Evolutionary conservation across 1,284 basidiomycete genomes (phyloP), one percentile per base, ranked within the genome.

Genomic region (Ganoderma lucidum): DNA sequence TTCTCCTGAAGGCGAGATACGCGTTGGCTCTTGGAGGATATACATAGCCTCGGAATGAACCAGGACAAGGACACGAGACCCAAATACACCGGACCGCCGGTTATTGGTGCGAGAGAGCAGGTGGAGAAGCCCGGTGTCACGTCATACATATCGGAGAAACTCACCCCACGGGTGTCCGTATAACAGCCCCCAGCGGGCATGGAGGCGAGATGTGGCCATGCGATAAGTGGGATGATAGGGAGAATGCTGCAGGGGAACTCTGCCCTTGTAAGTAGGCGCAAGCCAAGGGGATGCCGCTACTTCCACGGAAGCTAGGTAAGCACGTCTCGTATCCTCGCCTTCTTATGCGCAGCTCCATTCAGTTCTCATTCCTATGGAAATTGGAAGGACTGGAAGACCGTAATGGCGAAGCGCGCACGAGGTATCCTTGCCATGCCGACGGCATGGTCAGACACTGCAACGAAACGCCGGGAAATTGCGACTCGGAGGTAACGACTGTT

Each of bases 141-240:
- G 48, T 64, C 51, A 64, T 41, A 48, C 51, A 19, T 12, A 2
- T 12, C 63, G 63, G 63, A 64, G 37, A 28, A 55, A 64, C 5
- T 42, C n/a, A 48, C 63, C 35, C 39, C 63, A 64, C 51, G 17
- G 42, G 32, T 28, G 30, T 37, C 63, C 51, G 63, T 12, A 23
- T 14, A 64, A 37, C 39, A 56, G 23, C 51, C 63, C 51, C 39
- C 63, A 63, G n/a, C 35, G 56, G 39, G 56, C 56, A 59, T n/a
- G 56, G 9, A 14, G 35, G 37, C 56, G 35, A 56, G 53, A 32
- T 32, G 30, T 17, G 53, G 53, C 23, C 23, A 23, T 39, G 19
- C 35, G 32, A 59, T 59, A 59, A n/a, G 56, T 32, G 55, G 32
- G 32, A 56, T 35, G 32, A 30, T 17, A 56, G 55, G 55, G 32